These are phyloP conservation scores for Candida awuae DNA, from an alignment of 805 yeast species.

Conservation along the genomic window DNA sequence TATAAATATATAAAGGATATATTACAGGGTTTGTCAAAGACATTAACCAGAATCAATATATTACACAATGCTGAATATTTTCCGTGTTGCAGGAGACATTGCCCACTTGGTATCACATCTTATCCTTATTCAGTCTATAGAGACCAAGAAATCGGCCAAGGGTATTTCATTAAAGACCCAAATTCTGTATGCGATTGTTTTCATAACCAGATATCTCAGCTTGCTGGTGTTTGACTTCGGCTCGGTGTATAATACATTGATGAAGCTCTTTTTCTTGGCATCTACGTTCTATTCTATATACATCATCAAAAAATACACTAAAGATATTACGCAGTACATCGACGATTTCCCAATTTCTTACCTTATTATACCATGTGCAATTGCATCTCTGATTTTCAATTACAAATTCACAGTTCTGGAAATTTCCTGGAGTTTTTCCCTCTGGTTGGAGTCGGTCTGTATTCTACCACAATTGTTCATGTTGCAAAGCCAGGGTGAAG, in stretches of 20 bases:
- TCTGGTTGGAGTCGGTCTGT: constrained; percentile 91
- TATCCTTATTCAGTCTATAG: constrained; percentile 66
- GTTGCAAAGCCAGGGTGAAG: constrained; percentile 82
- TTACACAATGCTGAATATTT: constrained; percentile 32
- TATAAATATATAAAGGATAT: too few relatives aligned
- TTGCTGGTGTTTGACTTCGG: constrained; percentile 42
- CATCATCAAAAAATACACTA: constrained; percentile 57
- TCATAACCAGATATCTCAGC: constrained; percentile 65
- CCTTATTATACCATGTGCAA: constrained; percentile 52
- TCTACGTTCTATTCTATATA: constrained; percentile 70
- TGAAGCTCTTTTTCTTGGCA: constrained; percentile 76
- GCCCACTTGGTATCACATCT: constrained; percentile 77
- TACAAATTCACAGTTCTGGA: constrained; percentile 55
- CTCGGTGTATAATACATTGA: constrained; percentile 65
- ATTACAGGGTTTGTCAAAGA: too few relatives aligned
- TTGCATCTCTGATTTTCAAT: constrained; percentile 56
- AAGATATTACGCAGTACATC: constrained; percentile 52
- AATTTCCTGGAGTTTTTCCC: constrained; percentile 76
- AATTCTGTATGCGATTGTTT: constrained; percentile 65
- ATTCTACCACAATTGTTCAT: constrained; percentile 88
- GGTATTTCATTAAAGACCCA: constrained; percentile 92
- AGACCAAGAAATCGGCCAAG: constrained; percentile 51
- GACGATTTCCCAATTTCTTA: constrained; percentile 69
- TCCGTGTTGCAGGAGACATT: constrained; percentile 51
- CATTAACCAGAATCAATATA: constrained; percentile 1